Evolutionary conservation across 2,329 filamentous ascomycete genomes (phyloP), one percentile per base, ranked within the genome.

Genomic region (Neofusicoccum laricinum): DNA sequence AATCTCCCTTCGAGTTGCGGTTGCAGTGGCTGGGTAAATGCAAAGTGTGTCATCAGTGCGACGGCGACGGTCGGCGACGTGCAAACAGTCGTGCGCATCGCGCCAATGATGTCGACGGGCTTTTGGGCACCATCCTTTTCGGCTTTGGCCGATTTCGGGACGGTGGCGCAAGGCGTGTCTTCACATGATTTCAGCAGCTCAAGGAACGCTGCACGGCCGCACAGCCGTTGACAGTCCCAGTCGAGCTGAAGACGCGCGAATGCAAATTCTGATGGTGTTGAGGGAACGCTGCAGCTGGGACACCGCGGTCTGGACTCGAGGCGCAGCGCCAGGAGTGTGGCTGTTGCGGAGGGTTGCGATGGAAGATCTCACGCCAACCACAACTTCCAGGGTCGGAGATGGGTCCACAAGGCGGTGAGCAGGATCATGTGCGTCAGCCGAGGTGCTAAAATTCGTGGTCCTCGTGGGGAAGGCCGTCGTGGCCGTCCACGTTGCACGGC

Each of bases 401-500:
- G 30, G 55, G 41, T 17, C 55, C 6, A n/a, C 41, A 21, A 40
- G 53, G 14, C 41, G 53, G 17, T 58, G 53, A 36, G 53, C 53
- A 58, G 41, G 53, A 43, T 58, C 21, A 7, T 19, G 36, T 41
- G 40, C 38, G 25, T 19, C 40, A 58, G 53, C 53, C 25, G 53
- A 58, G 53, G 50, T 19, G 50, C n/a, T 4, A 14, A 14, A 57
- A 30, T 21, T 43, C 53, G 53, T 58, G 53, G 53, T 40, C 21
- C 25, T 34, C 48, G 11, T n/a, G 25, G 25, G 25, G 25, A 30
- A 30, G 25, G 25, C 25, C 17, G 10, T 4, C 25, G 30, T 15
- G 55, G 41, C 55, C 3, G 40, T 46, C 55, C 41, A 59, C 55
- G 55, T 59, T 34, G 55, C 55, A 34, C 21, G n/a, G 55, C 55